Evolutionary conservation across 2,329 filamentous ascomycete species (phyloP), one percentile per base, ranked within the genome.

Genomic region (Paraphoma chrysanthemicola): DNA sequence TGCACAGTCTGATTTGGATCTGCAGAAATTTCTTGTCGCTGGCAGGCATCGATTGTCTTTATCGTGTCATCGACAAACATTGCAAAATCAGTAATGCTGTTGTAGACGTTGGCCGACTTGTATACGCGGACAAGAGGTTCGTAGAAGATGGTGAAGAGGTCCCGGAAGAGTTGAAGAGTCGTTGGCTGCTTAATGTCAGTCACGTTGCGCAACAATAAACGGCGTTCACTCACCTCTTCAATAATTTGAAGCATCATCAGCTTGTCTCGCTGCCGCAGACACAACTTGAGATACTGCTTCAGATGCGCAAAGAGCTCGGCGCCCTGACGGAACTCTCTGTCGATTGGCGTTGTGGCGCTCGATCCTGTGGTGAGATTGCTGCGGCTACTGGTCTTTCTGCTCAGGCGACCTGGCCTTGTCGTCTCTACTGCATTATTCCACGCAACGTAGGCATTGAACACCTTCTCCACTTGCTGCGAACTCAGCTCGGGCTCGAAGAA

Each of bases 1-100:
- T 99, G 95, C 1, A 99, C 95, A 0, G 95, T 99, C 80, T 97
- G 93, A 75, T 99, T 99, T 4, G 95, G 95, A 74, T 99, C 95
- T 1, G 94, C 93, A 2, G 92, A 93, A 44, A 95, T 90, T 74
- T 98, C 95, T 74, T 89, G 87, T 30, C 85, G 81, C 66, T 90
- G 88, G 39, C 86, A 87, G 43, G 84, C 83, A 69, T 89, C 87
- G 50, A 90, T 86, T 63, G 93, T 92, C 70, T 87, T 85, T 66
- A 98, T 97, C 74, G 93, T 91, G 75, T 99, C 95, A 71, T 97
- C 93, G 51, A 95, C 87, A 69, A 99, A 99, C 39, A 88, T 83
- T 0, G 94, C 91, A 79, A 99, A 98, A 77, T 99, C 95, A 0
- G 94, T 98, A 57, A 99, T 94, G 72, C 91, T 96, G 81, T 88